phyloP scores from a whole-genome alignment of 257 asterid species.

The Solanum megistacrolobum region DNA sequence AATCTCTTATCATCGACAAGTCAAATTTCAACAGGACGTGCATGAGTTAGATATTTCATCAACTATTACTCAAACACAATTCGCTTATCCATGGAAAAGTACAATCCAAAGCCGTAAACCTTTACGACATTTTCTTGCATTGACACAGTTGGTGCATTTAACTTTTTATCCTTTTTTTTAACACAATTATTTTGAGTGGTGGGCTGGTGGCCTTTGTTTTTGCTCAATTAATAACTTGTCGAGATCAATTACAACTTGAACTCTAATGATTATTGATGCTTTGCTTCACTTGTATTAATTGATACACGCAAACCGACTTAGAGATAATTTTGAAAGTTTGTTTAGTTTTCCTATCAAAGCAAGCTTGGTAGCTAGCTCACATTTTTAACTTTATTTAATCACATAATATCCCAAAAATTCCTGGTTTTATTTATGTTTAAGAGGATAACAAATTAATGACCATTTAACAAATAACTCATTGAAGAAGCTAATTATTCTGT shows the following conservation, averaged over 20 bases:
- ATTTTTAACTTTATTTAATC: neutral
- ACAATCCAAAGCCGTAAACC: neutral
- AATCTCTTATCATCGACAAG: no score
- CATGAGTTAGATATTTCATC: neutral
- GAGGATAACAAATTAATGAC: neutral
- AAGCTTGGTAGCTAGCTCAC: neutral
- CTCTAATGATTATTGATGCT: neutral
- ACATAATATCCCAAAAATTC: neutral
- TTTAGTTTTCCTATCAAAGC: neutral
- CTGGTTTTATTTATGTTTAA: neutral
- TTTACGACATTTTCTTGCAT: neutral
- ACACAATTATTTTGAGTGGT: no score
- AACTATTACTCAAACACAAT: neutral
- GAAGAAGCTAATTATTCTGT: neutral
- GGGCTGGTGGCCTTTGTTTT: neutral
- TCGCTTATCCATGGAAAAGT: neutral
- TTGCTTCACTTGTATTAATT: neutral
- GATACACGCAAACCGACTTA: neutral
- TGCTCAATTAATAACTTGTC: neutral
- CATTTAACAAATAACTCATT: neutral
- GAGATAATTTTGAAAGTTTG: neutral
- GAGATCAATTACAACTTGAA: neutral
- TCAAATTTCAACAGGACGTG: no score
- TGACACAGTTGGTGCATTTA: neutral
- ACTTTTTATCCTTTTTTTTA: neutral